A percentile compares a stretch with the other conserved stretches of the same genome.
Conservation (phyloP, 1,284 basidiomycete genomes). For the Hemileia vastatrix region DNA sequence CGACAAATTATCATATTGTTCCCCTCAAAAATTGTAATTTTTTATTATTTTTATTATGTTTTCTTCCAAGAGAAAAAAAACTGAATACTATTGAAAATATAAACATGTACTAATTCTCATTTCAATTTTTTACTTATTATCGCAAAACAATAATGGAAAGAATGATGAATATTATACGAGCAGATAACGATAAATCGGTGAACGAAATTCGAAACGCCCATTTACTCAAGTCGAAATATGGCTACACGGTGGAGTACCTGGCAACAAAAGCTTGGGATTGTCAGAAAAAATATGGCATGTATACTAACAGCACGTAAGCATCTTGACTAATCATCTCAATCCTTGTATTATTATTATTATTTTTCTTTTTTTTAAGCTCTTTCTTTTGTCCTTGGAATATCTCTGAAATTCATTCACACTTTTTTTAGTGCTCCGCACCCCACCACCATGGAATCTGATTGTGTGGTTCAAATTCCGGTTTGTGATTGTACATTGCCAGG, state of each 20-base stretch:
- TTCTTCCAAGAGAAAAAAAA: not conserved
- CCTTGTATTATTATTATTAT: too few relatives aligned
- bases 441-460: conserved; percentile 3
- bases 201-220: conserved; percentile 18
- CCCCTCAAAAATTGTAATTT: conserved; percentile 17
- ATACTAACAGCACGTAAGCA: conserved; percentile 7
- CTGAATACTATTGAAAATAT: not conserved
- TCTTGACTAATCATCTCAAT: not conserved
- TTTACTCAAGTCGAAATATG: conserved; percentile 20
- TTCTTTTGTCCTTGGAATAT: not conserved
- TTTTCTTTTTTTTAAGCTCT: not conserved
- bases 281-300: conserved; percentile 23
- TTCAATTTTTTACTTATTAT: not conserved
- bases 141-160: not conserved
- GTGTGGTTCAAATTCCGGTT: conserved; percentile 15
- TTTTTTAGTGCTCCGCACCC: conserved; percentile 14
- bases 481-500: conserved; percentile 21
- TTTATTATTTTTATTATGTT: not conserved
- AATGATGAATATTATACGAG: conserved; percentile 23
- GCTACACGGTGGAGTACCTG: conserved; percentile 17
- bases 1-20: conserved; percentile 16
- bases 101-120: not conserved
- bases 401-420: not conserved
- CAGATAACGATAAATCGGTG: conserved; percentile 10
- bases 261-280: conserved; percentile 19